These are phyloP conservation scores for Coemansia sp. DNA, from an alignment of 192 early-diverging fungal genomes.

Conservation along the genomic window DNA sequence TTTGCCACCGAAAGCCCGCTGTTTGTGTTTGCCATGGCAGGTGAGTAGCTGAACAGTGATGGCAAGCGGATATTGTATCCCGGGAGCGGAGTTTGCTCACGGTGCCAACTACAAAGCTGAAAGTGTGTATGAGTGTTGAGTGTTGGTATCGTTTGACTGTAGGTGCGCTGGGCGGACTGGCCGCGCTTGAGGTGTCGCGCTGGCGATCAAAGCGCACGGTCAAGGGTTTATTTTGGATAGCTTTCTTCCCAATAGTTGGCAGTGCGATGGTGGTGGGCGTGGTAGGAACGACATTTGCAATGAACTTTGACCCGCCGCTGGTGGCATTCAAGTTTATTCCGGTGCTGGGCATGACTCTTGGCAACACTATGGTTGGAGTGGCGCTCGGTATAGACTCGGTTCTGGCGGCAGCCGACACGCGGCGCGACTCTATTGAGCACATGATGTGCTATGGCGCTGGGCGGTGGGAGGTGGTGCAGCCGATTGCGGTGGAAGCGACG, in stretches of 20 bases:
- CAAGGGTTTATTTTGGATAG: constrained; percentile 66
- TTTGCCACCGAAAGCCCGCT: constrained; percentile 57
- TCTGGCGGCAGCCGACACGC: constrained; percentile 54
- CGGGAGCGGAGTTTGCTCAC: background rate
- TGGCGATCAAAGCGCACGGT: constrained; percentile 64
- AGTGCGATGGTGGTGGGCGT: constrained; percentile 20
- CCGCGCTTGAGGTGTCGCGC: constrained; percentile 40
- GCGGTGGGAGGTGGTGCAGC: constrained; percentile 78
- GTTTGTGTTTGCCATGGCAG: constrained; percentile 56
- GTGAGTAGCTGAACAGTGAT: constrained; percentile 10
- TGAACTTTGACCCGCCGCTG: constrained; percentile 65
- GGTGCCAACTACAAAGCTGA: too few relatives aligned
- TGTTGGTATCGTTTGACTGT: too few relatives aligned
- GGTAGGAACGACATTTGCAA: constrained; percentile 54
- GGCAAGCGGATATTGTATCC: background rate
- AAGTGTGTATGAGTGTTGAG: too few relatives aligned
- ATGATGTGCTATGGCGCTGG: constrained; percentile 74
- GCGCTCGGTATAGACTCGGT: constrained; percentile 61
- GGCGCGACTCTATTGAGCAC: constrained; percentile 49
- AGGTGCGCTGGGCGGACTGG: constrained; percentile 43
- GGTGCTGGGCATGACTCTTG: constrained; percentile 79
- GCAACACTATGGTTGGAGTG: constrained; percentile 72
- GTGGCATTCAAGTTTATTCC: constrained; percentile 75
- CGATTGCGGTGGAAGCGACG: constrained; percentile 68
- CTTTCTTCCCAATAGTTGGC: constrained; percentile 49